Conservation (phyloP, 1,284 basidiomycete species). For the Ustilago nuda region DNA sequence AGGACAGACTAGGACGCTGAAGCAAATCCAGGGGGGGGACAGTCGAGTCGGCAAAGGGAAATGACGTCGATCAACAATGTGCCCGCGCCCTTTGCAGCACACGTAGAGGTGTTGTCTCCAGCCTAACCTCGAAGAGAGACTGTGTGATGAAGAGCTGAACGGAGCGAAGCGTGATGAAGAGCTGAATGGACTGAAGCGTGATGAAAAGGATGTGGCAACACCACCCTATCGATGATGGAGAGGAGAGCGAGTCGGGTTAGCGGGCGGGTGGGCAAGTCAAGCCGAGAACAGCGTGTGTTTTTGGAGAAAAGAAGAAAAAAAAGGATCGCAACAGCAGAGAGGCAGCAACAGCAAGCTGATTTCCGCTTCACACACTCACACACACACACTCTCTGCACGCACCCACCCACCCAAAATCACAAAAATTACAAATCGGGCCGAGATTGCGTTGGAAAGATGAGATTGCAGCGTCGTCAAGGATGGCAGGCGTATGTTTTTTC, state of each 20-base stretch:
- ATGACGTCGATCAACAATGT: neutral
- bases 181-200: neutral
- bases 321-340: neutral
- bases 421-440: too few species aligned
- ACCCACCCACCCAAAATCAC: too few species aligned
- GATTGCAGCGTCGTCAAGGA: too few species aligned
- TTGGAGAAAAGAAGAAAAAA: neutral
- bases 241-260: neutral
- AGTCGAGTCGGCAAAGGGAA: neutral
- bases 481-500: too few species aligned
- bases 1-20: neutral
- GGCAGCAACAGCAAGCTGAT: too few species aligned
- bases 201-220: neutral
- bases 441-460: too few species aligned
- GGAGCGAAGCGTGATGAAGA: neutral
- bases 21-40: neutral
- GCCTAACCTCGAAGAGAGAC: neutral
- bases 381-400: too few species aligned
- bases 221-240: constrained; percentile 10
- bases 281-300: neutral
- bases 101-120: neutral
- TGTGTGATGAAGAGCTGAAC: constrained; percentile 3
- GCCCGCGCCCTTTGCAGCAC: neutral
- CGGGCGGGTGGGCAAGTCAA: constrained; percentile 1
- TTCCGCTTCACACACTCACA: too few species aligned